phyloP scores from a whole-genome alignment of 1,284 basidiomycete genomes.

The Chondrostereum purpureum region DNA sequence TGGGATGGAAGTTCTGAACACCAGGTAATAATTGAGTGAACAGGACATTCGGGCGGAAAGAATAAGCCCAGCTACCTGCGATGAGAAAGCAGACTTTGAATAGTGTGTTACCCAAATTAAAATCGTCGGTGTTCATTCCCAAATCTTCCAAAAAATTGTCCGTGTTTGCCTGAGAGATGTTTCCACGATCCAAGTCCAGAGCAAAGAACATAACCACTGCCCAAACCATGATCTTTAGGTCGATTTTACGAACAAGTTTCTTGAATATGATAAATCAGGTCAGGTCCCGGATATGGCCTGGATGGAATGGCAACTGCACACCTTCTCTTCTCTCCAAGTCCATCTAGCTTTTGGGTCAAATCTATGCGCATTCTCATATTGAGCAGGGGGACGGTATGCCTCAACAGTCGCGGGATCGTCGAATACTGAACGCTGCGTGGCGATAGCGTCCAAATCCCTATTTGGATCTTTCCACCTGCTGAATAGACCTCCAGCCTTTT shows the following conservation, averaged over 20 bases:
- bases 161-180: constrained; percentile 58
- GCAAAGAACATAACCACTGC: constrained; percentile 58
- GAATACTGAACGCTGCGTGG: constrained; percentile 31
- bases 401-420: constrained; percentile 23
- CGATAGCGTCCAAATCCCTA: constrained; percentile 21
- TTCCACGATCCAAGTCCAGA: constrained; percentile 51
- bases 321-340: constrained; percentile 63
- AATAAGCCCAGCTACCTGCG: constrained; percentile 22
- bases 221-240: constrained; percentile 62
- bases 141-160: constrained; percentile 65
- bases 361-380: constrained; percentile 59
- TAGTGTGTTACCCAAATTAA: constrained; percentile 58
- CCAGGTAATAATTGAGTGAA: neutral
- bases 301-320: too few relatives aligned
- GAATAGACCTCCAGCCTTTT: neutral
- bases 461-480: neutral
- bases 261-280: too few relatives aligned
- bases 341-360: constrained; percentile 64
- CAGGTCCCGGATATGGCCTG: too few relatives aligned
- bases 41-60: too few relatives aligned
- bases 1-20: constrained; percentile 61
- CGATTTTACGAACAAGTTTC: constrained; percentile 40
- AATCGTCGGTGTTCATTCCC: constrained; percentile 53
- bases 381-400: constrained; percentile 18
- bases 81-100: constrained; percentile 52